Percentiles rank a stretch among this genome's conserved stretches.
These are phyloP conservation scores for Ogataea trehalophila DNA, from an alignment of 805 yeast genomes.

Conservation along the genomic window DNA sequence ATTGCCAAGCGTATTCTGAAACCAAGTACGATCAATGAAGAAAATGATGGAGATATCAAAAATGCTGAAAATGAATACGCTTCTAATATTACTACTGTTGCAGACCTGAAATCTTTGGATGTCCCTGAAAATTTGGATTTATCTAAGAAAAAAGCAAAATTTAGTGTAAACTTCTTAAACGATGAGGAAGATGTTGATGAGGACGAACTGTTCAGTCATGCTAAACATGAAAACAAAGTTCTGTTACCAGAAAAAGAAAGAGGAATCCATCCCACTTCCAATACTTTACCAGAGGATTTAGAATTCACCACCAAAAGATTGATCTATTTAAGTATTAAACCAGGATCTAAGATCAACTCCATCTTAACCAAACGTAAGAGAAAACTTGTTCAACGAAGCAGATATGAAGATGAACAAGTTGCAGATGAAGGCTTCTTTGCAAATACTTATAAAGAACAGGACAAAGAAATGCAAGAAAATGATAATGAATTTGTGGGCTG, in stretches of 20 bases:
- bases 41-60: not conserved
- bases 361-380: conserved; percentile 23
- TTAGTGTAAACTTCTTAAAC: conserved; percentile 25
- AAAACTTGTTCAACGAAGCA: conserved; percentile 7
- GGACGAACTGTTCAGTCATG: conserved; percentile 23
- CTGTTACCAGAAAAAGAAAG: conserved; percentile 23
- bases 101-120: not conserved
- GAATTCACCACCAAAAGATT: conserved; percentile 45
- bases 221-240: conserved; percentile 18
- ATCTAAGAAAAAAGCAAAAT: conserved; percentile 8
- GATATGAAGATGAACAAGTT: conserved; percentile 30
- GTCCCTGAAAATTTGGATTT: conserved; percentile 5
- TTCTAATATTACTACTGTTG: not conserved
- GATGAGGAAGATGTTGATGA: conserved; percentile 21
- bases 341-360: conserved; percentile 29
- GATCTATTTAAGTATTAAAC: conserved; percentile 43
- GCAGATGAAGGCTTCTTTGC: conserved; percentile 52
- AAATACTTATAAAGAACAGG: conserved; percentile 36
- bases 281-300: conserved; percentile 45
- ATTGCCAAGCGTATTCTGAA: conserved; percentile 26
- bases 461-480: conserved; percentile 8
- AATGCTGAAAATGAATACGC: not conserved
- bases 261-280: conserved; percentile 19
- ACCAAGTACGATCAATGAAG: not conserved
- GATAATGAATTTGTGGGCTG: conserved; percentile 8